Evolutionary conservation across 2,329 filamentous ascomycete species (phyloP).

Genomic region (Phoma sp.): DNA sequence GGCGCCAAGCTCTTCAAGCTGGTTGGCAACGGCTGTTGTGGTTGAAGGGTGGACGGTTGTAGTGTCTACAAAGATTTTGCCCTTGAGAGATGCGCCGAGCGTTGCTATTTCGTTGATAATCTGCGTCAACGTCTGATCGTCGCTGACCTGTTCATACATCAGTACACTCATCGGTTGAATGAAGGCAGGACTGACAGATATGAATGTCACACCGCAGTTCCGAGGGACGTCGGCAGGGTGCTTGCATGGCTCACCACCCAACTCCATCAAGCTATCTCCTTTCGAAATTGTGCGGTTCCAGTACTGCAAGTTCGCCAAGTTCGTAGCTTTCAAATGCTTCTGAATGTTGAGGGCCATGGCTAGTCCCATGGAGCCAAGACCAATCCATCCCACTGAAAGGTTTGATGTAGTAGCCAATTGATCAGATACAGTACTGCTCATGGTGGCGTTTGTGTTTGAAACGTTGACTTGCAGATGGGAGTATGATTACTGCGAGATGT

Average conservation of each 20-base stretch:
- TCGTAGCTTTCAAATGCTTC: conserved; percentile 43
- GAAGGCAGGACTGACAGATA: conserved; percentile 38
- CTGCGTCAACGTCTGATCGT: conserved; percentile 51
- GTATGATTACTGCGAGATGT: not conserved
- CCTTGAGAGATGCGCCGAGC: conserved; percentile 24
- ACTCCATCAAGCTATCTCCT: conserved; percentile 45
- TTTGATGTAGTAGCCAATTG: not conserved
- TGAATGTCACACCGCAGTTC: conserved; percentile 37
- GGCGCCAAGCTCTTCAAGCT: conserved; percentile 38
- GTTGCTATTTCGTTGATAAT: conserved; percentile 39
- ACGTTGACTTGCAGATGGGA: not conserved
- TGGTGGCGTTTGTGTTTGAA: not conserved
- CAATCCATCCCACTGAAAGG: conserved; percentile 36
- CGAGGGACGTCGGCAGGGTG: conserved; percentile 27
- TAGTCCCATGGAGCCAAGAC: conserved; percentile 61
- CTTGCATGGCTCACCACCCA: conserved; percentile 28
- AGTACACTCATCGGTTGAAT: not conserved
- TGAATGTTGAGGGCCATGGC: conserved; percentile 61
- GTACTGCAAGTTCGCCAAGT: conserved; percentile 46
- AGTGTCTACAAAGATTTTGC: conserved; percentile 59
- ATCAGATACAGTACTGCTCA: not conserved
- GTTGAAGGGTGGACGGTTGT: conserved; percentile 60
- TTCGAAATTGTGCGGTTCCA: conserved; percentile 59
- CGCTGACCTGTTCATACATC: conserved; percentile 39
- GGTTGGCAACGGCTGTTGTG: conserved; percentile 38